Conservation (phyloP, 202 grass and related monocot genomes). For the Brachypodium distachyon region DNA sequence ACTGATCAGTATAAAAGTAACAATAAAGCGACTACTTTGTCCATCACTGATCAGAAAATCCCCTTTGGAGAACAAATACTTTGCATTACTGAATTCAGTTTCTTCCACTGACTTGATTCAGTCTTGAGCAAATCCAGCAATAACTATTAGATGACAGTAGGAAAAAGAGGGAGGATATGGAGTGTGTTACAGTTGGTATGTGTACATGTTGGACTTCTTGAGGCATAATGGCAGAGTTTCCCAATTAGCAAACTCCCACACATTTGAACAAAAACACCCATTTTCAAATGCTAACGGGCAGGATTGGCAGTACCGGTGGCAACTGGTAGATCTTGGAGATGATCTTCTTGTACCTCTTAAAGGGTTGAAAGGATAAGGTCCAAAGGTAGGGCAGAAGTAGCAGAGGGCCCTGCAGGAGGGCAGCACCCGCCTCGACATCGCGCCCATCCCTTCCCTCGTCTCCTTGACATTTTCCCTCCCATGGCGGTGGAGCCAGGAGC, state of each 20-base stretch:
- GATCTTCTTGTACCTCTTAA: conserved; percentile 83
- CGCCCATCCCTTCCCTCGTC: conserved; percentile 40
- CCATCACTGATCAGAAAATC: too few species aligned
- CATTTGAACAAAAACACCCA: not conserved
- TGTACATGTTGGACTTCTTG: conserved; percentile 69
- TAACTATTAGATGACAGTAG: not conserved
- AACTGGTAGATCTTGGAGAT: conserved; percentile 63
- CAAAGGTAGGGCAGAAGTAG: conserved; percentile 70
- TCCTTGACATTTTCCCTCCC: too few species aligned
- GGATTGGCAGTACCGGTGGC: conserved; percentile 32
- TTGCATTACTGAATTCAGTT: not conserved
- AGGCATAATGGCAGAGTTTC: conserved; percentile 89
- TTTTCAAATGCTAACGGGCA: not conserved
- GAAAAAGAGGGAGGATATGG: not conserved
- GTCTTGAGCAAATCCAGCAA: not conserved
- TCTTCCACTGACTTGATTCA: not conserved
- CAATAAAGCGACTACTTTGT: not conserved
- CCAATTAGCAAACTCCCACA: conserved; percentile 16
- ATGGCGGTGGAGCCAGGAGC: too few species aligned
- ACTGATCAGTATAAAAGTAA: not conserved
- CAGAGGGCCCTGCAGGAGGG: conserved; percentile 71
- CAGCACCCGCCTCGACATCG: conserved; percentile 63
- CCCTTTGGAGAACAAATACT: not conserved
- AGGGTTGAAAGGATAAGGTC: conserved; percentile 57
- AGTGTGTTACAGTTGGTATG: conserved; percentile 73